phyloP scores from a whole-genome alignment of 169 alveolate genomes.

The Plasmodium chabaudi region DNA sequence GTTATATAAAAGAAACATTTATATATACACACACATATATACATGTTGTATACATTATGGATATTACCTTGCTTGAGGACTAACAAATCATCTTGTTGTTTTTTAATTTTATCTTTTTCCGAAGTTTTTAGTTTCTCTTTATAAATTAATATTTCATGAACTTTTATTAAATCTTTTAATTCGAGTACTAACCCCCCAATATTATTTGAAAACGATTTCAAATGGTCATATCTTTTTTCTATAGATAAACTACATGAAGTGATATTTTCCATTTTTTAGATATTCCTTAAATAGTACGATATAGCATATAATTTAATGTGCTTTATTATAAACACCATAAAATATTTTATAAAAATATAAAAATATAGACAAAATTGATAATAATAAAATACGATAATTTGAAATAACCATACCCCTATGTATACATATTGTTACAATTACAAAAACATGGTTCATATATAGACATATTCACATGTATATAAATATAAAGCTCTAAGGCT shows the following conservation, averaged over 20 bases:
- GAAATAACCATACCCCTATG: too few species aligned
- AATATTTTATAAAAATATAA: neutral
- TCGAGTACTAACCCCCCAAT: conserved; percentile 29
- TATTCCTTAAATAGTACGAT: neutral
- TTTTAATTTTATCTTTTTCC: conserved; percentile 37
- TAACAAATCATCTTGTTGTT: conserved; percentile 45
- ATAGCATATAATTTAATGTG: neutral
- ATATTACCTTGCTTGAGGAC: conserved; percentile 28
- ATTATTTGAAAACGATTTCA: conserved; percentile 38
- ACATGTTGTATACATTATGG: neutral
- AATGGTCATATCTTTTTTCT: conserved; percentile 64
- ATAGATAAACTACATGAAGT: conserved; percentile 28
- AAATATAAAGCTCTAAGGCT: too few species aligned
- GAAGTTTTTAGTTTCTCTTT: conserved; percentile 42
- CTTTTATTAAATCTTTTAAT: conserved; percentile 68
- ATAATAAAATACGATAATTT: too few species aligned
- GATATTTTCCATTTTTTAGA: conserved; percentile 28
- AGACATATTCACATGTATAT: too few species aligned
- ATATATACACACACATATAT: neutral
- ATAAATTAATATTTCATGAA: conserved; percentile 72
- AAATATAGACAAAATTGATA: neutral
- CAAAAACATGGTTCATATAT: too few species aligned
- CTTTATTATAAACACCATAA: neutral
- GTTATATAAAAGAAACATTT: neutral
- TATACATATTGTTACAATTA: too few species aligned